Percentiles rank a stretch among this genome's conserved stretches.
phyloP scores from a whole-genome alignment of 176 grass and related monocot species.

The Avena atlantica region DNA sequence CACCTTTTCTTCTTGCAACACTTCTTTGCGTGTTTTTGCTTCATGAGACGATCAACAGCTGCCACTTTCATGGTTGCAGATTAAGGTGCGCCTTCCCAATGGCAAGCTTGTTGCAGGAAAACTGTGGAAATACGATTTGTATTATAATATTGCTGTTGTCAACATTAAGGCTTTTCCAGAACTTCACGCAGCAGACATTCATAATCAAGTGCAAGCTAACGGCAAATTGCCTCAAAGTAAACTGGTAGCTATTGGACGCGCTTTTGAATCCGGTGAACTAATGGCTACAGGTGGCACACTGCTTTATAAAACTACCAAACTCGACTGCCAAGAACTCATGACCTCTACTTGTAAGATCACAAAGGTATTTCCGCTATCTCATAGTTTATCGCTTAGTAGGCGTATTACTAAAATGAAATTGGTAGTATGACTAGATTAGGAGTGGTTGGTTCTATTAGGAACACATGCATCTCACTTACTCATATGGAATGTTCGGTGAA shows the following conservation, averaged over 20 bases:
- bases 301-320: background rate
- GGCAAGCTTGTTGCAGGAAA: constrained; percentile 28
- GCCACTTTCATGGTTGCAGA: constrained; percentile 23
- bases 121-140: constrained; percentile 24
- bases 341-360: constrained; percentile 1
- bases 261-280: background rate
- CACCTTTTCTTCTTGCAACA: background rate
- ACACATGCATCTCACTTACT: background rate
- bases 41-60: background rate
- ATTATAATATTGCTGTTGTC: constrained; percentile 40
- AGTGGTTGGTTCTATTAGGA: background rate
- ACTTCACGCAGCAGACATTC: background rate
- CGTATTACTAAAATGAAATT: background rate
- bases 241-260: background rate
- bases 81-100: constrained; percentile 24
- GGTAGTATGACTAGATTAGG: constrained; percentile 3
- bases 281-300: background rate
- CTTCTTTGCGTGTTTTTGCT: background rate
- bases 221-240: background rate
- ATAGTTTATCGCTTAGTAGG: background rate
- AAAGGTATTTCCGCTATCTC: background rate
- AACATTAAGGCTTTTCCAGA: constrained; percentile 5
- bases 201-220: background rate
- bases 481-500: background rate
- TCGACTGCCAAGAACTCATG: background rate